Conservation (phyloP, 345 rosid species). For the Barbarea vulgaris region DNA sequence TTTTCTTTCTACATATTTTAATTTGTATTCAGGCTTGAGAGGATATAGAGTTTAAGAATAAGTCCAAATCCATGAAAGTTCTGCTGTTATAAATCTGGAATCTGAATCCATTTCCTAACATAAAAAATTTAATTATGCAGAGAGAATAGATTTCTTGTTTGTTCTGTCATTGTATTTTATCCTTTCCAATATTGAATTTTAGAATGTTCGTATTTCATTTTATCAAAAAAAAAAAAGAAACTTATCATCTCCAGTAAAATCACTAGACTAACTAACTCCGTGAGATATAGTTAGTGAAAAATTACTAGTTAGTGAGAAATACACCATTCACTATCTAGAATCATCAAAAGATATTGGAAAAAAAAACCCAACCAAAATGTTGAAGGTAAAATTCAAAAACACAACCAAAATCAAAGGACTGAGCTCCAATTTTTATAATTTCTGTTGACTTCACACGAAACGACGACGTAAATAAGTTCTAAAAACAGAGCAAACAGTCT, state of each 20-base stretch:
- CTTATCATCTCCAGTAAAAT: neutral
- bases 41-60: constrained; percentile 23
- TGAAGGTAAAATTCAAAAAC: neutral
- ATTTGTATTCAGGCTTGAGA: constrained; percentile 5
- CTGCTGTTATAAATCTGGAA: constrained; percentile 5
- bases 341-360: neutral
- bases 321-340: neutral
- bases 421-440: neutral
- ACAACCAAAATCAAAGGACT: neutral
- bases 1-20: neutral
- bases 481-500: constrained; percentile 16
- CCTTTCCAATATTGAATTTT: neutral
- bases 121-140: neutral
- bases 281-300: neutral
- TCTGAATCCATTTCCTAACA: constrained; percentile 5
- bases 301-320: neutral
- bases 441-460: neutral
- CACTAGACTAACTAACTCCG: neutral
- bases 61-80: constrained; percentile 29
- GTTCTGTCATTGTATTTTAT: neutral
- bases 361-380: neutral
- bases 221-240: neutral
- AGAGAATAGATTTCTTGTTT: neutral
- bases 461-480: constrained; percentile 1
- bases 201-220: too few species aligned